Percentiles rank a stretch among this genome's conserved stretches.
Conservation (phyloP, 1,139 yeast species). For the Yamadazyma spencermartinsiae region DNA sequence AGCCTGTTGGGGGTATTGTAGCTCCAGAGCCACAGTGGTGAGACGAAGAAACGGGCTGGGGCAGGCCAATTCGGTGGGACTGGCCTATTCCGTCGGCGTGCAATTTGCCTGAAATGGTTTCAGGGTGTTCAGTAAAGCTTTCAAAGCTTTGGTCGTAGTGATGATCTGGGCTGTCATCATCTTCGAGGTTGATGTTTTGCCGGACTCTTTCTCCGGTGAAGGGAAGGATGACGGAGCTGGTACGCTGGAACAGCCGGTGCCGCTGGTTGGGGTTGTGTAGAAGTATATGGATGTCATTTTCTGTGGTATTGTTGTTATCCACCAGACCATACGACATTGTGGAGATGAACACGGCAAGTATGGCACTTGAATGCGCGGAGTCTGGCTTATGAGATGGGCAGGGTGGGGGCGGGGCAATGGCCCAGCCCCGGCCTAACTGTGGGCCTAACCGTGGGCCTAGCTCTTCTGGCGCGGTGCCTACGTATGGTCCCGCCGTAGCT, state of each 20-base stretch:
- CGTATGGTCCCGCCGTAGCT: no score
- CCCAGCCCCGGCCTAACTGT: no score
- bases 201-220: slow-evolving; percentile 42
- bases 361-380: no score
- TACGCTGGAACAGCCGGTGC: slow-evolving; percentile 19
- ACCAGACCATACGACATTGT: slow-evolving; percentile 7
- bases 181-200: slow-evolving; percentile 15
- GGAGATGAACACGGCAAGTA: no score
- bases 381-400: no score
- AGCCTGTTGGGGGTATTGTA: slow-evolving; percentile 15
- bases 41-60: no score
- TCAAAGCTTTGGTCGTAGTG: slow-evolving; percentile 9
- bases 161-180: slow-evolving; percentile 20
- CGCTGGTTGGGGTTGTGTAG: slow-evolving; percentile 14
- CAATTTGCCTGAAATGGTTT: background rate
- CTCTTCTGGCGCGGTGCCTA: no score
- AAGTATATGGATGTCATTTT: slow-evolving; percentile 13
- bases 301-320: slow-evolving; percentile 4
- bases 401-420: no score
- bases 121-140: slow-evolving; percentile 1
- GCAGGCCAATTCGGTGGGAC: no score
- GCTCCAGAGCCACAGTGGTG: no score
- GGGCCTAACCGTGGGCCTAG: no score
- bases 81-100: no score
- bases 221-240: slow-evolving; percentile 42